Base-by-base conservation (phyloP, 257 asterid genomes). In the Haberlea rhodopensis region DNA sequence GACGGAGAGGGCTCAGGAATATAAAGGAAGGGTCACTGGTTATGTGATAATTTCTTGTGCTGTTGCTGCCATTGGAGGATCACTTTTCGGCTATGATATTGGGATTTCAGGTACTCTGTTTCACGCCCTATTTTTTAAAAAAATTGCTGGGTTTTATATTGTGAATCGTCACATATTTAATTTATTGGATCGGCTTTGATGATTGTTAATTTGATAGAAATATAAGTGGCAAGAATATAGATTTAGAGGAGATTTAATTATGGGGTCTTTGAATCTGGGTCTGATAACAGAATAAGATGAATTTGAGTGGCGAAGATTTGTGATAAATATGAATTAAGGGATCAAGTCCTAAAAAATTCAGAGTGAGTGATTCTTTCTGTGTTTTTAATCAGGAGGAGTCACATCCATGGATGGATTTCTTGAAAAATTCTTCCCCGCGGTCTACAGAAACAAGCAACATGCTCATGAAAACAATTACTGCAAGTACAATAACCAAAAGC, bases 31-130 rank as follows among this genome's bases (percentile, higher is more conserved):
- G 61, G 81, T 88, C 52, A 88, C 95, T 6, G 67, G 63, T 25
- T 84, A 80, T 71, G 95, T 88, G 23, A 32, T 81, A 63, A 45
- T 86, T 21, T 64, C 88, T 5, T 88, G 96, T 57, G 37, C 82
- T 24, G 88, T 79, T 65, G 96, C 92, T 32, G 95, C 96, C 3
- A 46, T 74, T 48, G 95, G 96, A 1, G 96, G 95, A 23, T 82
- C 96, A 2, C 85, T 88, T 64, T 88, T 88, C 29, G 95, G 95
- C 60, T 88, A 88, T 74, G 95, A 88, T 59, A 79, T 85, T 53
- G 96, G 96, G 34, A 82, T 88, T 60, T 88, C 96, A 77, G 96
- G 95, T 87, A 25, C 31, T 28, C 6, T 28, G 5, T 28, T 28
- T 28, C 5, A 2, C 5, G 3, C 6, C 31, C 31, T 6, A 28